A percentile compares a stretch with the other conserved stretches of the same genome.
Evolutionary conservation across 2,329 filamentous ascomycete species (phyloP).

Genomic region (Alternaria gansuensis): DNA sequence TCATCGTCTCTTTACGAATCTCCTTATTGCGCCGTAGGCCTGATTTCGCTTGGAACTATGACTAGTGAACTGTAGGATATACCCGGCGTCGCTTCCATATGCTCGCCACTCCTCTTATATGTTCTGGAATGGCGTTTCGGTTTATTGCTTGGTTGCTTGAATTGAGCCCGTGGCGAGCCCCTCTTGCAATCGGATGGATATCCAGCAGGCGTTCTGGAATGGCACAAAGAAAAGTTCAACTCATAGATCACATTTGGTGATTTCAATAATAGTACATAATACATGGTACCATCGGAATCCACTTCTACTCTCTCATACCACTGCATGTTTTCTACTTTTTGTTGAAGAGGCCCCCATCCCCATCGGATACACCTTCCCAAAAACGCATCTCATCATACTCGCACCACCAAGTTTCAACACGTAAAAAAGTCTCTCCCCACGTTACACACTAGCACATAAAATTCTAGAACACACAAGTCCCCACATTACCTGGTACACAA

Average conservation of each 20-base stretch:
- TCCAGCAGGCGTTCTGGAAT: constrained; percentile 14
- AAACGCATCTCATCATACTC: constrained; percentile 6
- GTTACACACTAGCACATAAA: constrained; percentile 6
- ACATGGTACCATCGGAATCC: constrained; percentile 14
- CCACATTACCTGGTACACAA: constrained; percentile 2
- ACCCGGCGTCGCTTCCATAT: constrained; percentile 27
- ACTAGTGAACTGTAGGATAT: constrained; percentile 40
- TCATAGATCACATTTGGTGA: not conserved
- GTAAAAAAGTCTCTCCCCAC: constrained; percentile 1
- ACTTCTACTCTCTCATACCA: constrained; percentile 10
- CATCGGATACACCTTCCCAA: not conserved
- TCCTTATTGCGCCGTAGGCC: constrained; percentile 30
- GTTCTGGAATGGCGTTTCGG: constrained; percentile 15
- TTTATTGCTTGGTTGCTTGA: constrained; percentile 19
- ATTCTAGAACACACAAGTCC: constrained; percentile 7
- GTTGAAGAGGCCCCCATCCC: not conserved
- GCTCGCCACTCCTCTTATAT: constrained; percentile 17
- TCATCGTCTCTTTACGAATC: constrained; percentile 29
- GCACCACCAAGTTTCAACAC: not conserved
- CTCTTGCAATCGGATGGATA: constrained; percentile 25
- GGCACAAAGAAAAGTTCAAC: constrained; percentile 7
- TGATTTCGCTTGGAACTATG: constrained; percentile 30
- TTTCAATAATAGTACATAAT: constrained; percentile 10
- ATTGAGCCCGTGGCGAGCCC: constrained; percentile 25
- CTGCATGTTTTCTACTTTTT: not conserved